Conservation (phyloP, 1,284 basidiomycete species). For the Puccinia polysora region DNA sequence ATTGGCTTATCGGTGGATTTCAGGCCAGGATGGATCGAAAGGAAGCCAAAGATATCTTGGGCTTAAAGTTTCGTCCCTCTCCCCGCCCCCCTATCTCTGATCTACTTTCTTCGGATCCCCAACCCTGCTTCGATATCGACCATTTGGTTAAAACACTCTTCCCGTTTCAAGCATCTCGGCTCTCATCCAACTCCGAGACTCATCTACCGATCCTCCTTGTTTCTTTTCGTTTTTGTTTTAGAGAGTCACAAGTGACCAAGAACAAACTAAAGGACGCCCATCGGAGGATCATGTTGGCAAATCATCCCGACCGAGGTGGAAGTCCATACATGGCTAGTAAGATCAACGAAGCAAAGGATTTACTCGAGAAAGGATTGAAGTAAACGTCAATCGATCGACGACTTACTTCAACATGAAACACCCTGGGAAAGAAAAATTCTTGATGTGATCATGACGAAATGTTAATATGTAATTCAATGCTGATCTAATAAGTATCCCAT, state of each 20-base stretch:
- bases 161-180: no score
- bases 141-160: no score
- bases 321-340: constrained; percentile 53
- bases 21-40: constrained; percentile 38
- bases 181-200: no score
- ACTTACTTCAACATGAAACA: no score
- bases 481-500: no score
- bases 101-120: not conserved
- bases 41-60: constrained; percentile 42
- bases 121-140: no score
- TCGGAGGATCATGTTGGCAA: constrained; percentile 54
- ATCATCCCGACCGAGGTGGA: constrained; percentile 53
- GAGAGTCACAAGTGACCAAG: constrained; percentile 51
- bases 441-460: no score
- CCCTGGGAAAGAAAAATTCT: no score
- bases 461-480: no score
- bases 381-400: not conserved
- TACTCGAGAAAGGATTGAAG: constrained; percentile 42
- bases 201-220: not conserved
- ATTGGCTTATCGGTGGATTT: constrained; percentile 38
- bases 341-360: constrained; percentile 43
- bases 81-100: no score
- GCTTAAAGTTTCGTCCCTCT: constrained; percentile 32
- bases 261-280: constrained; percentile 53
- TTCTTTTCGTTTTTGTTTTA: constrained; percentile 15